phyloP scores from a whole-genome alignment of 2,329 filamentous ascomycete species.

The Zasmidium cellare region DNA sequence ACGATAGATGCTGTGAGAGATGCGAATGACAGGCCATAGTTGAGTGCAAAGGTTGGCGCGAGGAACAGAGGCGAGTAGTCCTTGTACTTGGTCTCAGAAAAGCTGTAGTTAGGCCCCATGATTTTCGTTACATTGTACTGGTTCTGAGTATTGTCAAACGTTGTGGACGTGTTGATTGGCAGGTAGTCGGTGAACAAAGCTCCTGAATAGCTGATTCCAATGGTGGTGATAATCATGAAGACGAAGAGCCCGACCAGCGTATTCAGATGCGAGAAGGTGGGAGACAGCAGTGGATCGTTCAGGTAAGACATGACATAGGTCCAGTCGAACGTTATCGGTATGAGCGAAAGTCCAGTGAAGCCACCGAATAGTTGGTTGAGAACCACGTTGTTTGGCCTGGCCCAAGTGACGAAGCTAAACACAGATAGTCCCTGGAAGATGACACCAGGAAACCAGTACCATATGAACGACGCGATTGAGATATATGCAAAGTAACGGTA shows the following conservation, averaged over 20 bases:
- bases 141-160: slow-evolving; percentile 80
- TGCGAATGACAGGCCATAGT: slow-evolving; percentile 84
- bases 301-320: slow-evolving; percentile 54
- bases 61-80: slow-evolving; percentile 83
- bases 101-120: slow-evolving; percentile 73
- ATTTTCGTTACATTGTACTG: slow-evolving; percentile 81
- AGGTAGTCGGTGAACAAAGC: slow-evolving; percentile 79
- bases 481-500: slow-evolving; percentile 82
- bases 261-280: slow-evolving; percentile 71
- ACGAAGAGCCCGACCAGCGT: slow-evolving; percentile 58
- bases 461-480: slow-evolving; percentile 70
- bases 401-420: slow-evolving; percentile 87
- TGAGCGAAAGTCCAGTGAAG: slow-evolving; percentile 77
- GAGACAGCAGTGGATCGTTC: slow-evolving; percentile 54
- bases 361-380: slow-evolving; percentile 84
- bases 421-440: slow-evolving; percentile 82
- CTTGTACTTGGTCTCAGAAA: slow-evolving; percentile 73
- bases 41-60: slow-evolving; percentile 83
- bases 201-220: slow-evolving; percentile 82
- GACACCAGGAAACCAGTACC: slow-evolving; percentile 82
- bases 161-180: slow-evolving; percentile 78
- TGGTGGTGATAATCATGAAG: slow-evolving; percentile 56
- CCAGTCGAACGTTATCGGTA: slow-evolving; percentile 87
- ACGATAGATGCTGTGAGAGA: slow-evolving; percentile 76
- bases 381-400: slow-evolving; percentile 78